These are phyloP conservation scores for Pseudozyma thailandica DNA, from an alignment of 1,284 basidiomycete species.

Conservation along the genomic window DNA sequence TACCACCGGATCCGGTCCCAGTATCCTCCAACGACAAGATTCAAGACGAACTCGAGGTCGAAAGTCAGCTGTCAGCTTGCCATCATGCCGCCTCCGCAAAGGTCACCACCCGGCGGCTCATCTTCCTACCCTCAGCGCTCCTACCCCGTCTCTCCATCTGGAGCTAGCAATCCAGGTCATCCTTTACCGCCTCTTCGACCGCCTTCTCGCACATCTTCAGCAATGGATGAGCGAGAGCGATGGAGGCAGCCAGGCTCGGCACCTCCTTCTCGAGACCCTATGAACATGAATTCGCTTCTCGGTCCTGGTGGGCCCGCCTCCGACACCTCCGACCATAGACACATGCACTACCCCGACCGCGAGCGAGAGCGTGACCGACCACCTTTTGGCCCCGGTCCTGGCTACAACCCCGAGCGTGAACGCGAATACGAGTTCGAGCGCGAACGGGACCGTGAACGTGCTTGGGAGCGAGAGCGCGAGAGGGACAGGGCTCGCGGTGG, in stretches of 20 bases:
- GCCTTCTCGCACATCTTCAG: conserved; percentile 30
- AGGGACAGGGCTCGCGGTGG: conserved; percentile 22
- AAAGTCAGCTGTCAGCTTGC: not conserved
- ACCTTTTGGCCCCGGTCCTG: not conserved
- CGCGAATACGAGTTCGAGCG: conserved; percentile 26
- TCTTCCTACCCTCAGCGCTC: conserved; percentile 24
- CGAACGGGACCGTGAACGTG: conserved; percentile 29
- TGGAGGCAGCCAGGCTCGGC: conserved; percentile 27
- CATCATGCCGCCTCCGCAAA: conserved; percentile 29
- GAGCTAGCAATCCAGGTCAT: conserved; percentile 7
- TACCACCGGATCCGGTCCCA: not conserved
- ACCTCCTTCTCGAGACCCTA: conserved; percentile 39
- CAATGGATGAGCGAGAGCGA: conserved; percentile 35
- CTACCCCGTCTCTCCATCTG: conserved; percentile 31
- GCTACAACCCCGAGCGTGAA: conserved; percentile 11
- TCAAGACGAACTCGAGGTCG: too few species aligned
- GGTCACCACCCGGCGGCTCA: conserved; percentile 32
- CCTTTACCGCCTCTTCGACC: conserved; percentile 38
- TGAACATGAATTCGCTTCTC: conserved; percentile 60
- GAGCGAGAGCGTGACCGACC: conserved; percentile 28
- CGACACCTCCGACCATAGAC: conserved; percentile 17
- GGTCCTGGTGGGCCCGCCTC: conserved; percentile 26
- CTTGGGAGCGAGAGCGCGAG: conserved; percentile 31
- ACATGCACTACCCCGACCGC: conserved; percentile 37
- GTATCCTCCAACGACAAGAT: not conserved